Evolutionary conservation across 2,329 filamentous ascomycete genomes (phyloP), one percentile per base, ranked within the genome.

Genomic region (Nannizzia gypsea): DNA sequence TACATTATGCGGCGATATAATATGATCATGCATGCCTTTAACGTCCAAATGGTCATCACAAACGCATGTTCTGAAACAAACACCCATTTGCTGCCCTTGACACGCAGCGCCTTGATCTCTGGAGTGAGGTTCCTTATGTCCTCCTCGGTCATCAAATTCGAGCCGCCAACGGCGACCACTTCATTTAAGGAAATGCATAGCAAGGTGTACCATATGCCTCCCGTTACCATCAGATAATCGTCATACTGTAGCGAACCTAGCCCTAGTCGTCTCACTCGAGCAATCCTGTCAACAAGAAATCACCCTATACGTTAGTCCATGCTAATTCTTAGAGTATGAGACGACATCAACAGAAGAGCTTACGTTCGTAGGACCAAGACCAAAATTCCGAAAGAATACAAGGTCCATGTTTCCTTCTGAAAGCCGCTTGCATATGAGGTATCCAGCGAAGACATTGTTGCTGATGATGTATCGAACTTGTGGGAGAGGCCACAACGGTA

Each of bases 41-140:
- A 72, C 15, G 75, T 67, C 79, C 80, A 83, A 34, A 75, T 68
- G 3, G 70, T 69, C n/a, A 83, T 73, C 17, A 85, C 73, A 73
- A 87, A 86, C 66, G 80, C 78, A 69, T 85, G 76, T 64, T 86
- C 83, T 2, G 81, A 80, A 6, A 84, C 78, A 40, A 85, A 74
- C 0, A 85, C 82, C 73, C 83, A 79, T 74, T 86, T 86, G 52
- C 81, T 84, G 9, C 83, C 83, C 40, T 69, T 72, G 0, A 73
- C 67, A 56, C 81, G 73, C 34, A 75, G 71, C 2, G 63, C 65
- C 54, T 78, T 75, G 38, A 74, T 74, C 0, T 72, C 63, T 0
- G 77, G 73, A 0, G 81, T 82, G 55, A 85, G 71, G 2, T 67
- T 62, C 0, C 69, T 66, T 0, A 71, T 68, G 28, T 82, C 73